These are phyloP conservation scores for Isatis lusitanica DNA, from an alignment of 441 rosid species.

Conservation along the genomic window DNA sequence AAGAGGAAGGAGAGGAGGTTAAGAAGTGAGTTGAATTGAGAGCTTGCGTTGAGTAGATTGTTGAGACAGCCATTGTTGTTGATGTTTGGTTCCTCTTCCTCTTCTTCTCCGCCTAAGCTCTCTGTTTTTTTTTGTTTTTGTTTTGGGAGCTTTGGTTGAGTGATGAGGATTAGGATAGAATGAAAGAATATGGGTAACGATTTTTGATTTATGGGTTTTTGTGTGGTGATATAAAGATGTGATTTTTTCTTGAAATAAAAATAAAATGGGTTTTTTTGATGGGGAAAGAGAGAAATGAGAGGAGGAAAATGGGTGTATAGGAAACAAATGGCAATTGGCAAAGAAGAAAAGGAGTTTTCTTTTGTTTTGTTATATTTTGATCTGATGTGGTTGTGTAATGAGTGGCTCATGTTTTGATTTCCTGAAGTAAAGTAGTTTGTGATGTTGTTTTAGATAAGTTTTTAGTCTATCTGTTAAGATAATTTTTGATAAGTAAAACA, in stretches of 20 bases:
- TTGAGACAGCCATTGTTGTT: conserved; percentile 63
- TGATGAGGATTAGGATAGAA: conserved; percentile 37
- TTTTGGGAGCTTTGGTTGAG: conserved; percentile 32
- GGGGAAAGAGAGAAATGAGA: conserved; percentile 38
- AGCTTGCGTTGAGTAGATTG: conserved; percentile 66
- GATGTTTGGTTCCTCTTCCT: conserved; percentile 3
- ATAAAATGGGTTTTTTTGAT: neutral
- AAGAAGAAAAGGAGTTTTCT: conserved; percentile 21
- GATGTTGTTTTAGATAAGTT: neutral
- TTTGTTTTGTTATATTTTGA: neutral
- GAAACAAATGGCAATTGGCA: conserved; percentile 50
- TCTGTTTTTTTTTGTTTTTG: neutral
- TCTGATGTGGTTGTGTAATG: conserved; percentile 15
- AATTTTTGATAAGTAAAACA: conserved; percentile 11
- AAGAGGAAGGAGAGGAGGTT: conserved; percentile 52
- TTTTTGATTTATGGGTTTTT: conserved; percentile 34
- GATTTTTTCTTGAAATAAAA: conserved; percentile 7
- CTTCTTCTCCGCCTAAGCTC: conserved; percentile 41
- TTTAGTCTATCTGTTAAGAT: neutral
- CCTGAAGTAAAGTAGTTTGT: neutral
- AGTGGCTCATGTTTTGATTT: conserved; percentile 30
- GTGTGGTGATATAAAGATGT: conserved; percentile 36
- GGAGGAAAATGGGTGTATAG: conserved; percentile 37
- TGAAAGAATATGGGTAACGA: conserved; percentile 34
- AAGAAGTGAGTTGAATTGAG: conserved; percentile 72